Evolutionary conservation across 305 asterid species (phyloP), one percentile per base, ranked within the genome.

Genomic region (Fraxinus dipetala): DNA sequence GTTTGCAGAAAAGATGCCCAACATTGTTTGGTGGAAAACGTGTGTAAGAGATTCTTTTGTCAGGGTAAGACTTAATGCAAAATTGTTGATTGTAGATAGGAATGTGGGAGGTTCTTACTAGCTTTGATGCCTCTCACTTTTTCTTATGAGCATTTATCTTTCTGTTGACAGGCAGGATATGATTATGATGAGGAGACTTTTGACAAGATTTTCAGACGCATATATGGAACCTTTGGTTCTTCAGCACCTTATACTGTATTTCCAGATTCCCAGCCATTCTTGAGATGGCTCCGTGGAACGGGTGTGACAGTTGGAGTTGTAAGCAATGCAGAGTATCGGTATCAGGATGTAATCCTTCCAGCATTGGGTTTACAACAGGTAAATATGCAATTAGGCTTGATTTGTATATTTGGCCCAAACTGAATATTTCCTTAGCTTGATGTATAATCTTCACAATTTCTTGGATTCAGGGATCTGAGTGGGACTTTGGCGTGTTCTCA

Each of bases 301-400:
- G 99, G 97, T 36, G 7, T 94, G 24, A 87, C 45, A 18, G 98
- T 96, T 59, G 99, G 98, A 76, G 79, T 96, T 18, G 95, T 96
- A 59, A 96, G 99, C 96, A 91, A 96, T 83, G 90, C 99, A 32
- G 98, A 96, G 88, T 94, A 96, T 78, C 87, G 99, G 84, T 96
- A 96, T 85, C 87, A 7, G 83, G 98, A 96, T 87, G 99, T 96
- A 45, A 90, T 96, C 86, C 99, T 96, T 80, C 99, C 99, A 59
- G 96, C 99, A 32, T 75, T 96, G 85, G 98, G 98, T 76, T 89
- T 96, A 83, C 90, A 92, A 65, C 84, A 89, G 98, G 99, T 95
- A 82, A 76, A 83, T 72, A 40, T 34, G n/a, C 72, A 32, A 28
- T 48, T 14, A 3, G 2, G 36, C 18, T 28, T 77, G 51, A 32